Evolutionary conservation across 495 filamentous ascomycete genomes (phyloP), one percentile per base, ranked within the genome.

Genomic region (Penicillium arizonense): DNA sequence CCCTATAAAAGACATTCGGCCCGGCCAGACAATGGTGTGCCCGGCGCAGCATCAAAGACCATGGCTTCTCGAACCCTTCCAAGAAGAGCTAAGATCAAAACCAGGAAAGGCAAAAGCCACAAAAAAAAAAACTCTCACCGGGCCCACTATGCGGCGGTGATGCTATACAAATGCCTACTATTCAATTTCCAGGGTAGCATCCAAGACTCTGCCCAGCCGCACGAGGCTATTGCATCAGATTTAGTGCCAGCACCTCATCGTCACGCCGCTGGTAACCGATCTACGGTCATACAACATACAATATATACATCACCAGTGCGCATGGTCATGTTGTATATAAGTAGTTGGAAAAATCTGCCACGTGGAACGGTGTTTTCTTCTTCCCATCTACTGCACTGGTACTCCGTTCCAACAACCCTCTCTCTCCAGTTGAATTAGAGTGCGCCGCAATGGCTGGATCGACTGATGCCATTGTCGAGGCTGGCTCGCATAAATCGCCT

Each of bases 181-280:
- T 11, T n/a, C 10, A 26, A 43, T 34, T 41, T 33, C 28, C 34
- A 47, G 50, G 44, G 61, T 63, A 44, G 34, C 26, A 61, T 53
- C 32, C 32, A 33, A 41, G 36, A 21, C 11, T 26, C 41, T 47
- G 53, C 45, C 50, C 47, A 61, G 57, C 40, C 50, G 44, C 43
- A 41, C 37, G 11, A 40, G 23, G 51, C 28, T 35, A 70, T 73
- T 69, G 70, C 66, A 68, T 64, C 70, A 71, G n/a, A 58, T 61
- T 68, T 61, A 67, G 61, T 44, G 48, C 36, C 45, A 73, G 66
- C 70, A 68, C 70, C 68, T 53, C 70, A 73, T 73, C 33, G 44
- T 39, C 7, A 9, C 30, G 30, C 63, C 61, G 58, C 44, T 34
- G 55, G 28, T 67, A 65, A 41, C 59, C 59, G 57, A 40, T 12